Evolutionary conservation across 345 rosid species (phyloP).

Genomic region (Gossypium rotundifolium): DNA sequence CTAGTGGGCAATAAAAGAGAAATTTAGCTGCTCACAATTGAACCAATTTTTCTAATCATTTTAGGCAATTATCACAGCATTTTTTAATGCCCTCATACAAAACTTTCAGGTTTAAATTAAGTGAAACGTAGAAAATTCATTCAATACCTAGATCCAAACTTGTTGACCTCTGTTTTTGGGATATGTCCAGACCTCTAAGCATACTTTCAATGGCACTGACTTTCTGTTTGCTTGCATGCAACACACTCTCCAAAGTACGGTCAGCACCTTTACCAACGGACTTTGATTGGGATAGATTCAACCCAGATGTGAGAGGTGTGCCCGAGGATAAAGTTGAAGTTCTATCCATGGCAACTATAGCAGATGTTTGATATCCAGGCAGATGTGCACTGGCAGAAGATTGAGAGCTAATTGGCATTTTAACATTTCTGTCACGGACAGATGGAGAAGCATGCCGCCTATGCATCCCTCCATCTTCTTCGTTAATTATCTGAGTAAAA

Average conservation of each 20-base stretch:
- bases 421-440: constrained; percentile 75
- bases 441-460: constrained; percentile 97
- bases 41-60: constrained; percentile 9
- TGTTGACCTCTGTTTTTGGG: constrained; percentile 79
- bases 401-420: constrained; percentile 49
- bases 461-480: constrained; percentile 95
- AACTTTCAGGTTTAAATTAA: background rate
- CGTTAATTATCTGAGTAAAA: constrained; percentile 63
- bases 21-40: constrained; percentile 52
- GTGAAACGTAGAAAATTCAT: constrained; percentile 21
- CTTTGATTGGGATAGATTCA: constrained; percentile 70
- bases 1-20: constrained; percentile 62
- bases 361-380: constrained; percentile 94
- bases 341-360: constrained; percentile 94
- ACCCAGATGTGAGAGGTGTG: constrained; percentile 67
- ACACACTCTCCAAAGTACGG: constrained; percentile 91
- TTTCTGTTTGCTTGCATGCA: constrained; percentile 96
- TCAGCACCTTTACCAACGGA: constrained; percentile 62
- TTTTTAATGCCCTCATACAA: constrained; percentile 14
- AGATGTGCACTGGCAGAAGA: constrained; percentile 45
- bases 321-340: constrained; percentile 69
- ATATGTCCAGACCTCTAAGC: constrained; percentile 90
- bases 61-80: constrained; percentile 7
- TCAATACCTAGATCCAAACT: constrained; percentile 97
- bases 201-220: constrained; percentile 98